A percentile compares a stretch with the other conserved stretches of the same genome.
phyloP scores from a whole-genome alignment of 345 rosid genomes.

The Raphanus sativus region DNA sequence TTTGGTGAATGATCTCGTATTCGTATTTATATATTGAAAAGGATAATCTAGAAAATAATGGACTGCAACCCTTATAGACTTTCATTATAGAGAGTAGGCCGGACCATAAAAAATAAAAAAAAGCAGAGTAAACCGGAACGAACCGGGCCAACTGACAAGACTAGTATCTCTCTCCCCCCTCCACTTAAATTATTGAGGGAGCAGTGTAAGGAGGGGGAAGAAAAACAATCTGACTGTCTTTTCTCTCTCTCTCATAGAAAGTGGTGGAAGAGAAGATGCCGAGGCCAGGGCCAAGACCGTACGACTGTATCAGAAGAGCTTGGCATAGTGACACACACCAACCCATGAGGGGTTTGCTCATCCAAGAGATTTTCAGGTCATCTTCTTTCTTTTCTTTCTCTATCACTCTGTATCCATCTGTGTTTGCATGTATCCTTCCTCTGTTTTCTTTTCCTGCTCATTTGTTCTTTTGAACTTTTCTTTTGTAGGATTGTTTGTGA shows the following conservation, averaged over 20 bases:
- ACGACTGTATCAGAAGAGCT: conserved; percentile 90
- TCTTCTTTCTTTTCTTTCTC: background rate
- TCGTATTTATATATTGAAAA: background rate
- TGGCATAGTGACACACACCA: conserved; percentile 98
- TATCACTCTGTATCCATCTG: conserved; percentile 19
- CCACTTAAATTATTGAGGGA: conserved; percentile 32
- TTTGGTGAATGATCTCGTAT: background rate
- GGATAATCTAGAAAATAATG: background rate
- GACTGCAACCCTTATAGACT: conserved; percentile 16
- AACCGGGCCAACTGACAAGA: conserved; percentile 14
- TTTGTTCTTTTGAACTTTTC: background rate
- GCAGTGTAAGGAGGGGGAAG: conserved; percentile 9
- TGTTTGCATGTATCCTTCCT: conserved; percentile 16
- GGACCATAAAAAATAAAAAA: background rate
- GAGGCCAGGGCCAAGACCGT: conserved; percentile 93
- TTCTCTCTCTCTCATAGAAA: conserved; percentile 19
- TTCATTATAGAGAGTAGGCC: background rate
- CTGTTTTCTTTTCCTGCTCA: background rate
- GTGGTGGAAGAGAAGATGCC: conserved; percentile 59
- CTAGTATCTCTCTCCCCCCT: conserved; percentile 5
- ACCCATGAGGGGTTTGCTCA: conserved; percentile 85
- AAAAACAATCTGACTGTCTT: conserved; percentile 1
- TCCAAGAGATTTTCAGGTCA: conserved; percentile 90
- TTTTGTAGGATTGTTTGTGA: conserved; percentile 65
- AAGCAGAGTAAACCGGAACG: background rate